Percentiles rank a stretch among this genome's conserved stretches.
Conservation (phyloP, 2,329 filamentous ascomycete species). For the Phialocephala sp. region DNA sequence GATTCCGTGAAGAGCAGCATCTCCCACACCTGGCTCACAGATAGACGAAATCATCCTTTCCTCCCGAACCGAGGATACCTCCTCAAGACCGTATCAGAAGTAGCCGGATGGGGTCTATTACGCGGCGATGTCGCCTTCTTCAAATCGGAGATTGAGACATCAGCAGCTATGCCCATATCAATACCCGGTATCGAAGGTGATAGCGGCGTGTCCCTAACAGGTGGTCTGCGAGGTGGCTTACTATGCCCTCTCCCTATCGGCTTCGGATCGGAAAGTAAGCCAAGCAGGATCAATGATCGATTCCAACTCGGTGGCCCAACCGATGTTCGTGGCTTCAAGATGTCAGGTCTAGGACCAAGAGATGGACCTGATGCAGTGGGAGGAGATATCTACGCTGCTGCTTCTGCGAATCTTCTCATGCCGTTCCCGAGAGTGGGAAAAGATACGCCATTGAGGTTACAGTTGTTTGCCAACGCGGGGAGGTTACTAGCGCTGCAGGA, state of each 20-base stretch:
- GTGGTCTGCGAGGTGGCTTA: conserved; percentile 79
- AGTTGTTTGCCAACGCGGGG: conserved; percentile 91
- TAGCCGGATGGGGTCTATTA: conserved; percentile 86
- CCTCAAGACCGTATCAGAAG: conserved; percentile 75
- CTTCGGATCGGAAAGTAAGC: conserved; percentile 57
- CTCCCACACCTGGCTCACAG: conserved; percentile 79
- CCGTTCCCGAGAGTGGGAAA: conserved; percentile 82
- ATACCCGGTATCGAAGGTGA: conserved; percentile 71
- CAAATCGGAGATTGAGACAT: conserved; percentile 86
- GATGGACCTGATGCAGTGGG: conserved; percentile 87
- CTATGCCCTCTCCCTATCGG: conserved; percentile 80
- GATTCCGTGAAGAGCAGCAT: conserved; percentile 90
- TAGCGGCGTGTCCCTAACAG: conserved; percentile 82
- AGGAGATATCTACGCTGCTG: conserved; percentile 90
- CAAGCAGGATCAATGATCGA: conserved; percentile 88
- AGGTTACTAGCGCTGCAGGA: conserved; percentile 78
- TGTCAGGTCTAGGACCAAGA: conserved; percentile 86
- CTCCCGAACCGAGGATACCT: conserved; percentile 84
- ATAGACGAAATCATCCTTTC: conserved; percentile 83
- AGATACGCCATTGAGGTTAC: conserved; percentile 84
- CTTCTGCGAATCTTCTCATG: conserved; percentile 82
- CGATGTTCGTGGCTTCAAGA: conserved; percentile 90
- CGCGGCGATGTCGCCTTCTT: conserved; percentile 91
- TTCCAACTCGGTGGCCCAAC: conserved; percentile 95
- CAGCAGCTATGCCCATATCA: conserved; percentile 75